Conservation (phyloP, 2,329 filamentous ascomycete genomes). For the Fusarium sp. region DNA sequence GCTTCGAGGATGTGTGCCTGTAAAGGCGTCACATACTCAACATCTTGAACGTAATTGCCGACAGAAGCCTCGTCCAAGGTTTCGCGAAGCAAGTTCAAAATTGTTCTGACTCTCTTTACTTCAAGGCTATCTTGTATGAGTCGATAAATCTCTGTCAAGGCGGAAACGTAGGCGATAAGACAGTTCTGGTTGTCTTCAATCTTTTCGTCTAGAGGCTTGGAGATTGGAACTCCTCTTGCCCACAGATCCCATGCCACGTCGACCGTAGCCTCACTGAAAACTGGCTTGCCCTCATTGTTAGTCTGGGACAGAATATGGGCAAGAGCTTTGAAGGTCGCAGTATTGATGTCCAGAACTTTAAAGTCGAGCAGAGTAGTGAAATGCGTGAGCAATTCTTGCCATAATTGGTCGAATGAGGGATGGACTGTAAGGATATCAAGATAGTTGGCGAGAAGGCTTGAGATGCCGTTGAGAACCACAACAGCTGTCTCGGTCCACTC, state of each 20-base stretch:
- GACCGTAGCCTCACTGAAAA: conserved; percentile 67
- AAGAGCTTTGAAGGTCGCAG: conserved; percentile 78
- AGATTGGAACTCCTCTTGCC: conserved; percentile 74
- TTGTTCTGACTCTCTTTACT: conserved; percentile 73
- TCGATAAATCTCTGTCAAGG: conserved; percentile 83
- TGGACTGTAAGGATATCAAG: conserved; percentile 79
- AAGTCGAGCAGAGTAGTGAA: conserved; percentile 76
- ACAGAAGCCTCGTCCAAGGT: conserved; percentile 80
- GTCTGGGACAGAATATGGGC: conserved; percentile 72
- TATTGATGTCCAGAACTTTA: conserved; percentile 77
- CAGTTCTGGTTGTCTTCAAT: conserved; percentile 81
- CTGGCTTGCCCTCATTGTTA: conserved; percentile 59
- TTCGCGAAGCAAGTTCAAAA: conserved; percentile 79
- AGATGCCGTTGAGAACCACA: conserved; percentile 80
- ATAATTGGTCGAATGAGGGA: conserved; percentile 78
- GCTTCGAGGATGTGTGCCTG: conserved; percentile 79
- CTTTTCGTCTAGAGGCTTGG: conserved; percentile 54
- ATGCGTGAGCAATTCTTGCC: conserved; percentile 80
- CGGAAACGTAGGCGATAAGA: conserved; percentile 85
- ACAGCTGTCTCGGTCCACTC: conserved; percentile 84
- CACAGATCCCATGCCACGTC: conserved; percentile 78
- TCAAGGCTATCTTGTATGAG: conserved; percentile 77
- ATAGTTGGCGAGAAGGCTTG: conserved; percentile 81
- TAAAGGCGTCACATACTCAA: conserved; percentile 80
- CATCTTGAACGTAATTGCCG: conserved; percentile 77